phyloP scores from a whole-genome alignment of 1,139 yeast species.

The Candida sp. region DNA sequence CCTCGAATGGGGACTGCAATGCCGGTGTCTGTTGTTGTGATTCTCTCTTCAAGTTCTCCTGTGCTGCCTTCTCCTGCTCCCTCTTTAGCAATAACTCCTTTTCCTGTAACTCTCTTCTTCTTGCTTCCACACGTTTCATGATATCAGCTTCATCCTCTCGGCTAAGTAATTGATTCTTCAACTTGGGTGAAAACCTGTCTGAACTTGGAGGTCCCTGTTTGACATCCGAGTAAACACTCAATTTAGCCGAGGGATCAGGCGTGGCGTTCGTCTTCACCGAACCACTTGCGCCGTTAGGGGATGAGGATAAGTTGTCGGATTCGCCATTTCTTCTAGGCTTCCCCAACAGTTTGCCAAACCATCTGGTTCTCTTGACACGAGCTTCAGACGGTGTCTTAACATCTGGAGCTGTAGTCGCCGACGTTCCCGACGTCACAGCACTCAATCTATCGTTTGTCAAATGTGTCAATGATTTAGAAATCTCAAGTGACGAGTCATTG shows the following conservation, averaged over 20 bases:
- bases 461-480: constrained; percentile 7
- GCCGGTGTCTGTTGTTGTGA: background rate
- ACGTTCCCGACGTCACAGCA: constrained; percentile 5
- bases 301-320: background rate
- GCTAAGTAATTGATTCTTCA: constrained; percentile 10
- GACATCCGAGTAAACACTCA: background rate
- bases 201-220: constrained; percentile 18
- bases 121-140: constrained; percentile 26
- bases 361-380: constrained; percentile 28
- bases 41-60: background rate
- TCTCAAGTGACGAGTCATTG: constrained; percentile 4
- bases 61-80: constrained; percentile 4
- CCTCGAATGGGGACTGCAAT: constrained; percentile 10
- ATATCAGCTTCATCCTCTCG: constrained; percentile 28
- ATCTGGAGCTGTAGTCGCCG: constrained; percentile 7
- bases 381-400: background rate
- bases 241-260: background rate
- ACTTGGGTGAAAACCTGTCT: constrained; percentile 19
- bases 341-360: constrained; percentile 42
- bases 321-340: constrained; percentile 43
- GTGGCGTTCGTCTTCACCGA: background rate
- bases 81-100: background rate
- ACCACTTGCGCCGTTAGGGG: background rate
- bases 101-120: constrained; percentile 3
- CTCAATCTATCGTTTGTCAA: constrained; percentile 9